These are phyloP conservation scores for Anthracocystis setariae DNA, from an alignment of 1,284 basidiomycete species.

Conservation along the genomic window DNA sequence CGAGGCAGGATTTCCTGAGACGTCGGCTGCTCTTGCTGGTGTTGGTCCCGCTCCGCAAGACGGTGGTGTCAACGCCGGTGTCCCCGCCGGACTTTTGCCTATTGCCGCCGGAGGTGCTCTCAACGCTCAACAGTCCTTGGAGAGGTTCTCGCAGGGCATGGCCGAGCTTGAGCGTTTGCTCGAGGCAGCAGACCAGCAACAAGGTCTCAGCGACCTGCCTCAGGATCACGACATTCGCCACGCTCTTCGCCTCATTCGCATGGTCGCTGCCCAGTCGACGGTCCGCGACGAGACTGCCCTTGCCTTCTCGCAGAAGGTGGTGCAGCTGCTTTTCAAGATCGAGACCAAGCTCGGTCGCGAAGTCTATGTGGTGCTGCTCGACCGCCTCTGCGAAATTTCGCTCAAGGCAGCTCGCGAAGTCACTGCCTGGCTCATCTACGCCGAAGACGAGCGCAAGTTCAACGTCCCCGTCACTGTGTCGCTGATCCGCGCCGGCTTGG, in stretches of 20 bases:
- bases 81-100: slow-evolving; percentile 27
- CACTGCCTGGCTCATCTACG: slow-evolving; percentile 93
- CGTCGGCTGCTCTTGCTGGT: slow-evolving; percentile 11
- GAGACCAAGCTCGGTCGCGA: slow-evolving; percentile 60
- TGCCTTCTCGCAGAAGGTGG: slow-evolving; percentile 92
- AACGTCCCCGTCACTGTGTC: slow-evolving; percentile 93
- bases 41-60: slow-evolving; percentile 28
- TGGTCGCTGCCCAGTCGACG: slow-evolving; percentile 79
- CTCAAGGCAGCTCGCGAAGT: slow-evolving; percentile 96
- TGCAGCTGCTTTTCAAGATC: slow-evolving; percentile 70
- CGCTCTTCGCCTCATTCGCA: slow-evolving; percentile 82
- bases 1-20: slow-evolving; percentile 32
- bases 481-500: slow-evolving; percentile 82
- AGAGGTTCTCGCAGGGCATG: slow-evolving; percentile 65
- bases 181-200: slow-evolving; percentile 46
- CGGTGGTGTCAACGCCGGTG: slow-evolving; percentile 20
- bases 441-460: slow-evolving; percentile 93
- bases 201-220: slow-evolving; percentile 68
- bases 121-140: slow-evolving; percentile 62
- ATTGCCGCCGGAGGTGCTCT: slow-evolving; percentile 28
- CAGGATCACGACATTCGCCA: slow-evolving; percentile 85
- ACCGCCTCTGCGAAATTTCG: slow-evolving; percentile 87
- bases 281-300: slow-evolving; percentile 87
- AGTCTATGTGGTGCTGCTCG: slow-evolving; percentile 83
- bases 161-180: slow-evolving; percentile 63